phyloP scores from a whole-genome alignment of 495 filamentous ascomycete species.

The Hypomontagnella monticulosa region DNA sequence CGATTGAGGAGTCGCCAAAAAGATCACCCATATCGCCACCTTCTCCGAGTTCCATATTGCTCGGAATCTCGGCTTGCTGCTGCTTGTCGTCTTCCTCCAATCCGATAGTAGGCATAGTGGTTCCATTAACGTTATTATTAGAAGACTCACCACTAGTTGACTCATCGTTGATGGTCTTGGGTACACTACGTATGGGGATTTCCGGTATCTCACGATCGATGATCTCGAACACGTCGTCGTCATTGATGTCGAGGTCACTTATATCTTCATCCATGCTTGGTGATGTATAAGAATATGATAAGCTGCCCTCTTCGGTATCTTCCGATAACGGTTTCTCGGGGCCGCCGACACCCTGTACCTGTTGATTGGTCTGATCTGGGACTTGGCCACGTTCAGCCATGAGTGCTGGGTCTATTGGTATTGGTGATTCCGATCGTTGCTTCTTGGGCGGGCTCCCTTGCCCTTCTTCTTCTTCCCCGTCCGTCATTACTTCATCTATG shows the following conservation, averaged over 20 bases:
- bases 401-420: not conserved
- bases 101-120: not conserved
- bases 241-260: not conserved
- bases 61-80: no score
- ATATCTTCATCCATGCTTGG: not conserved
- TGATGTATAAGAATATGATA: no score
- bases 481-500: not conserved
- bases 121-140: not conserved
- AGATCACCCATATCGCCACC: constrained; percentile 5
- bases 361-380: not conserved
- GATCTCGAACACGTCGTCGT: not conserved
- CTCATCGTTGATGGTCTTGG: no score
- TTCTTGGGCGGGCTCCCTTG: constrained; percentile 1
- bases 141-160: constrained; percentile 6
- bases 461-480: not conserved
- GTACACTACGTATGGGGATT: no score
- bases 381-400: not conserved
- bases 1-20: constrained; percentile 6
- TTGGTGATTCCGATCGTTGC: not conserved
- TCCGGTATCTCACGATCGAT: not conserved
- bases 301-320: no score
- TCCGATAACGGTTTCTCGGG: no score
- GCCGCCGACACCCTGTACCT: not conserved
- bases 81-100: not conserved
- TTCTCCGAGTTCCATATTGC: not conserved